Base-by-base conservation (phyloP, 2,329 filamentous ascomycete genomes). In the Diplodia mutila region DNA sequence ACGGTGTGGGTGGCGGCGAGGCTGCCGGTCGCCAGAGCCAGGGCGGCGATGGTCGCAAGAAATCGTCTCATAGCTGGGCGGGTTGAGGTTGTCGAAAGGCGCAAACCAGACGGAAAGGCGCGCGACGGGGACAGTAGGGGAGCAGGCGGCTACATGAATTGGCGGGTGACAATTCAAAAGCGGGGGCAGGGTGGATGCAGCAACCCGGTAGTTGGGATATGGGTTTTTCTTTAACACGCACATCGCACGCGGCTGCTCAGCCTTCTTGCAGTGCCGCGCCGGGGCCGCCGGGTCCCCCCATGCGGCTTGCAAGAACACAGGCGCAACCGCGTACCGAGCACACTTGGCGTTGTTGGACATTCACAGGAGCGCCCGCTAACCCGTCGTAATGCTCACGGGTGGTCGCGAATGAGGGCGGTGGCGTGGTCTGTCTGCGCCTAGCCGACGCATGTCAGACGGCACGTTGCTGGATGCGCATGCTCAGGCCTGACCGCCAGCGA, bases 1-100 rank as follows among this genome's bases (percentile, higher is more conserved):
- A 83, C 74, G 0, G 72, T 74, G 61, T 81, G 75, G 2, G 74
- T 37, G 14, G 64, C 29, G 29, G 46, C 46, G 42, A 51, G 29
- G 6, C 37, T 21, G 46, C 59, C 29, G 5, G 42, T 52, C 9
- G 59, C 59, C n/a, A 63, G 46, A 11, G 16, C 42, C 59, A 63
- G 46, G 16, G 49, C 42, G 59, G 8, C 59, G 27, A 51, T 1
- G 42, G 42, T 18, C 18, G 59, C 42, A 11, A 63, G 14, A 7
- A 52, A 46, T 37, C 46, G 6, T 63, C 27, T 63, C 59, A 63
- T 63, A 6, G 46, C 14, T 23, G 39, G 25, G 23, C 6, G 23
- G n/a, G 39, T 2, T 2, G 11, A n/a, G n/a, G n/a, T n/a, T n/a
- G n/a, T n/a, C n/a, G n/a, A 21, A n/a, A 4, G 39, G 55, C 57